Conservation (phyloP, 2,329 filamentous ascomycete genomes). For the Hymenoscyphus infarciens region DNA sequence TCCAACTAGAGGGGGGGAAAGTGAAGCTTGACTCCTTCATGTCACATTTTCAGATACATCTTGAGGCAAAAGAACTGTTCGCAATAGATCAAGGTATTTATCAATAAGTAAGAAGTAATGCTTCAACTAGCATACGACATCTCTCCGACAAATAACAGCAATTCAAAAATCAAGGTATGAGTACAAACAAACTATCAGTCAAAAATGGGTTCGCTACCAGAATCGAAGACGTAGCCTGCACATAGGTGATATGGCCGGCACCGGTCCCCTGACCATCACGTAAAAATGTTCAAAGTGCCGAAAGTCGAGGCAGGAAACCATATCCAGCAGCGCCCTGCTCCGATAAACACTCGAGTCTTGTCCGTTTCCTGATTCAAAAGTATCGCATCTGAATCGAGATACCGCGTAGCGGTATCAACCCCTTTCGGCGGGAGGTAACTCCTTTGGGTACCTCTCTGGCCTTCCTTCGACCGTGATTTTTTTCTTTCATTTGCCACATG, state of each 20-base stretch:
- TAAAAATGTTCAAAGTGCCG: constrained; percentile 1
- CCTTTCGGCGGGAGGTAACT: not conserved
- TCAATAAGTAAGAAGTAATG: not conserved
- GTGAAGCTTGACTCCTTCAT: no score
- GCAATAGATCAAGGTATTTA: not conserved
- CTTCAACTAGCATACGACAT: not conserved
- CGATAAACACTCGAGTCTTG: not conserved
- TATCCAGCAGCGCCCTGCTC: not conserved
- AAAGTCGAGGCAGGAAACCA: constrained; percentile 3
- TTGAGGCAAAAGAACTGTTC: not conserved
- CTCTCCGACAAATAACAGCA: not conserved
- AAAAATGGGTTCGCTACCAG: not conserved
- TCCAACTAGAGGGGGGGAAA: no score
- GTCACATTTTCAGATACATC: no score
- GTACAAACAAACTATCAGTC: not conserved
- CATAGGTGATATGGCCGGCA: not conserved
- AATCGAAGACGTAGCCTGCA: not conserved
- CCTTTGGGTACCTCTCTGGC: not conserved
- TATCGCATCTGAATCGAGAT: not conserved
- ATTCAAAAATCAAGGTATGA: not conserved
- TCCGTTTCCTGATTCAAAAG: constrained; percentile 2
- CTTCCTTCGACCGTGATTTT: not conserved
- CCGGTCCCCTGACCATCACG: not conserved
- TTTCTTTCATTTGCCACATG: not conserved
- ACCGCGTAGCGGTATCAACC: not conserved